Evolutionary conservation across 352 stramenopile species (phyloP).

Genomic region (Globisporangium polare): DNA sequence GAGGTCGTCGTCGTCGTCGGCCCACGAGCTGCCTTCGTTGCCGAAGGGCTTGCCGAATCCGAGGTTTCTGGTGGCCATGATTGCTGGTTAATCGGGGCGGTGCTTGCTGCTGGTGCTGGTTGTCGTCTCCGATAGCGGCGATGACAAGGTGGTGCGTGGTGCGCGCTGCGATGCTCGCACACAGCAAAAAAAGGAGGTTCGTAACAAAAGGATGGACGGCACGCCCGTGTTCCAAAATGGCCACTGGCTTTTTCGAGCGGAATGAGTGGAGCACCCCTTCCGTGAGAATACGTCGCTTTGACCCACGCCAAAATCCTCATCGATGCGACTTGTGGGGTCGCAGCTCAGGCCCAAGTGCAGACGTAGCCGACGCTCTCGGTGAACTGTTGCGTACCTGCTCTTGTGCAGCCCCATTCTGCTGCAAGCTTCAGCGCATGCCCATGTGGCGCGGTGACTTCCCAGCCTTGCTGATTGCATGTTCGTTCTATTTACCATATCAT

Average conservation of each 20-base stretch:
- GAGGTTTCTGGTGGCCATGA: constrained; percentile 61
- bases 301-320: neutral
- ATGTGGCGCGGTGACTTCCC: neutral
- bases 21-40: constrained; percentile 64
- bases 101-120: constrained; percentile 6
- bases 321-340: neutral
- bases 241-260: neutral
- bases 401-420: neutral
- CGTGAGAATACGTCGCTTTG: neutral
- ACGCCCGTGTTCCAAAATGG: neutral
- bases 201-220: constrained; percentile 7
- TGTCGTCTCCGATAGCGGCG: neutral
- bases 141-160: constrained; percentile 3
- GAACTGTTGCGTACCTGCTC: neutral
- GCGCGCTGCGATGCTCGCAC: neutral
- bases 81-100: neutral
- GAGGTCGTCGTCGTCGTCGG: constrained; percentile 67
- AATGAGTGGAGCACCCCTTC: neutral
- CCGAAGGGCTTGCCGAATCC: constrained; percentile 33
- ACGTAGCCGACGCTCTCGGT: neutral
- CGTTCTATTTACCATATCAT: constrained; percentile 6
- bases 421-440: neutral
- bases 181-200: constrained; percentile 6
- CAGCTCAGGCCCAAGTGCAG: neutral
- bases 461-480: no score